Evolutionary conservation across 306 rosid genomes (phyloP), one percentile per base, ranked within the genome.

Genomic region (Vigna radiata): DNA sequence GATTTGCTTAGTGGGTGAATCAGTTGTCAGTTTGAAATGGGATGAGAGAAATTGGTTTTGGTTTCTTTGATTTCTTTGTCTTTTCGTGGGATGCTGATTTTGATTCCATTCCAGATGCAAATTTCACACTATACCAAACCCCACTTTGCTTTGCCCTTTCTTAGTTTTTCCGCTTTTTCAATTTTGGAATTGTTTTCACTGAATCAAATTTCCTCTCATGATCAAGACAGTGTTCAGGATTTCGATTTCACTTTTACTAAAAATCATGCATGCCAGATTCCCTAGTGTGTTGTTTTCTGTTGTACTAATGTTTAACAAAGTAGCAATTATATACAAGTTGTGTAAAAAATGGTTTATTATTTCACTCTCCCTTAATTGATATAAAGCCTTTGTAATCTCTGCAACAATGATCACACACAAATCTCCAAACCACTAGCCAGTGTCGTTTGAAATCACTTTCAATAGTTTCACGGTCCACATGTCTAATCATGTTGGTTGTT

Each of bases 401-500:
- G 16, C 53, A 23, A 60, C 64, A 75, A 82, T 70, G 59, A 81
- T 79, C 82, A 67, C 80, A 44, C 55, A 70, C 44, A 55, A 61
- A 18, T 21, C 73, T 73, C 66, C 10, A 65, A 71, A 65, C 78
- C 82, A 76, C 84, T 82, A 82, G 61, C 18, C 69, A 37, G 49
- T 75, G 82, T 79, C 80, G 55, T 67, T 58, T 70, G 79, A 83
- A 80, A 88, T 84, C 81, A 79, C 83, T 82, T 72, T 79, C 77
- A 61, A 66, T 70, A 64, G 77, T 49, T 76, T 68, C 37, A 87
- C 84, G 94, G 96, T 88, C 91, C 96, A 90, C 90, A 82, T 66
- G 87, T 88, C 90, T 85, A 91, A 94, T 94, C 98, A 54, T 94
- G 94, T 77, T 91, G 94, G 97, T 88, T 83, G 96, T 91, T 91